Percentiles rank a stretch among this genome's conserved stretches.
Conservation (phyloP, 2,329 filamentous ascomycete genomes). For the Aspergillus aculeatinus region DNA sequence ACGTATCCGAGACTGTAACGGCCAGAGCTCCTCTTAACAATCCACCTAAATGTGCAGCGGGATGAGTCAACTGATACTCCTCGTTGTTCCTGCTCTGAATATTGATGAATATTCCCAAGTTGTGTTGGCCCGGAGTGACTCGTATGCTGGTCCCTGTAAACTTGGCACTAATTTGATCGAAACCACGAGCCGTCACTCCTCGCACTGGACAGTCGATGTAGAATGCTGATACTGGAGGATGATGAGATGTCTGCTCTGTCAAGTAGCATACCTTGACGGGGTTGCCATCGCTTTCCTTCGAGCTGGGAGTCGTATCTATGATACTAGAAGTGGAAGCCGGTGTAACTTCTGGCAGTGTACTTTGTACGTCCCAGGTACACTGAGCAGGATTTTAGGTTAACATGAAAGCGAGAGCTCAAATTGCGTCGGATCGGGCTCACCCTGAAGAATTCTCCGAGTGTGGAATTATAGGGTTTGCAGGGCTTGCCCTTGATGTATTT, state of each 20-base stretch:
- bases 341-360: constrained; percentile 66
- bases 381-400: constrained; percentile 39
- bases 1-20: constrained; percentile 85
- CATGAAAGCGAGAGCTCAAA: neutral
- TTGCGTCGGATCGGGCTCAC: constrained; percentile 50
- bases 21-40: constrained; percentile 82
- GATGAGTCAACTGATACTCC: constrained; percentile 92
- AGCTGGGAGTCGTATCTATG: constrained; percentile 35
- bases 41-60: constrained; percentile 87
- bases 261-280: constrained; percentile 84
- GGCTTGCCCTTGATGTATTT: constrained; percentile 99
- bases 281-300: constrained; percentile 37
- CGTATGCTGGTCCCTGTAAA: constrained; percentile 95
- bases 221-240: constrained; percentile 95
- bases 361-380: constrained; percentile 94
- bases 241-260: constrained; percentile 96
- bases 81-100: constrained; percentile 78
- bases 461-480: constrained; percentile 98
- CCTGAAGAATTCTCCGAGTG: constrained; percentile 94
- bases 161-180: constrained; percentile 94
- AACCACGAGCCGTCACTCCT: constrained; percentile 82
- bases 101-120: constrained; percentile 92
- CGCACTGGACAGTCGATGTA: constrained; percentile 90
- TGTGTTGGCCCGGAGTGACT: constrained; percentile 87
- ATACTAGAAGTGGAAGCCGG: constrained; percentile 32